Conservation (phyloP, 1,284 basidiomycete species). For the Salmacisia buchloeana region DNA sequence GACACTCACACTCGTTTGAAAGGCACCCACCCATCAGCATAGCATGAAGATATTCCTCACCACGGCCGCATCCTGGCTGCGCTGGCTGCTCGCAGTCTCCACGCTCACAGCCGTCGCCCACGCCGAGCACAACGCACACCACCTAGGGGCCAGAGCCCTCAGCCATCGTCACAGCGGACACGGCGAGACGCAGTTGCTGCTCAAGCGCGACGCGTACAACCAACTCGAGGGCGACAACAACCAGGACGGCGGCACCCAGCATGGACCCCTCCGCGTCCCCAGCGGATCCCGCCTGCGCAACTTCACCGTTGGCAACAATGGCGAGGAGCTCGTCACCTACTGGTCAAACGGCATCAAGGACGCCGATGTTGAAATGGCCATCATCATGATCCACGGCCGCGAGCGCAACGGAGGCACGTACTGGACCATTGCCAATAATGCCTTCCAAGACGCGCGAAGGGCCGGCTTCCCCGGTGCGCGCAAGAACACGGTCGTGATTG, state of each 20-base stretch:
- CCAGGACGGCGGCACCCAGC: neutral
- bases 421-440: conserved; percentile 32
- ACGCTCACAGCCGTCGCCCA: no score
- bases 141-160: neutral
- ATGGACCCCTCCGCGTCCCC: neutral
- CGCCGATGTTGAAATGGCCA: conserved; percentile 29
- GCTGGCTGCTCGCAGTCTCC: no score
- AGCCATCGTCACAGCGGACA: neutral
- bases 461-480: conserved; percentile 20
- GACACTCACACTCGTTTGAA: no score
- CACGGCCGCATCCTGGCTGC: no score
- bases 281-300: conserved; percentile 16
- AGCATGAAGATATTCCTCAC: no score
- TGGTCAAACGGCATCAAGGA: conserved; percentile 26
- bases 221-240: neutral
- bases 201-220: conserved; percentile 4
- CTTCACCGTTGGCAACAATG: conserved; percentile 21
- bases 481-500: conserved; percentile 32
- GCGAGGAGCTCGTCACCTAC: conserved; percentile 28
- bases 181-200: neutral
- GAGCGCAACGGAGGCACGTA: conserved; percentile 30
- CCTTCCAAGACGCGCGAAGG: conserved; percentile 24
- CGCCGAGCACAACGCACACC: neutral
- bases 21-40: no score
- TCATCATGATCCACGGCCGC: conserved; percentile 46